Percentiles rank a stretch among this genome's conserved stretches.
These are phyloP conservation scores for Drechslerella dactyloides DNA, from an alignment of 2,329 filamentous ascomycete species.

Conservation along the genomic window DNA sequence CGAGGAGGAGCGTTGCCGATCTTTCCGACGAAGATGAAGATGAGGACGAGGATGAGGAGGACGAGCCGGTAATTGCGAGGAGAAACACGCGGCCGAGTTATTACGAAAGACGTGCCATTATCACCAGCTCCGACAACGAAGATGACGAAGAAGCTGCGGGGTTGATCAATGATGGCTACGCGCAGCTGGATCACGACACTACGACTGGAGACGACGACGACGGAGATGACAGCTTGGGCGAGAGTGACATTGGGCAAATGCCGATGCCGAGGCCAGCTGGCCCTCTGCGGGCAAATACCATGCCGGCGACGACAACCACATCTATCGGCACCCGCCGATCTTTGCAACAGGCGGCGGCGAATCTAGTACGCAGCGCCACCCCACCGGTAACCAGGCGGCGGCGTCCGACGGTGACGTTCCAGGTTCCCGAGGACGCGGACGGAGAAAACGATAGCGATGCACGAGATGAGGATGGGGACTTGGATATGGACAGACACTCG, in stretches of 20 bases:
- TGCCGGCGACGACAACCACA: constrained; percentile 18
- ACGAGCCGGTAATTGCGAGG: constrained; percentile 52
- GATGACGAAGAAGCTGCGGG: constrained; percentile 51
- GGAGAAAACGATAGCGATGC: constrained; percentile 48
- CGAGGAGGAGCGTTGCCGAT: constrained; percentile 34
- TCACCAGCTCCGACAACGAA: constrained; percentile 53
- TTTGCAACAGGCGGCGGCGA: constrained; percentile 14
- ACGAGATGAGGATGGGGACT: constrained; percentile 45
- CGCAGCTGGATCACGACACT: constrained; percentile 52
- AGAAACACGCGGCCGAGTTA: constrained; percentile 41
- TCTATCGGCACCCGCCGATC: constrained; percentile 9
- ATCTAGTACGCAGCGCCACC: constrained; percentile 24
- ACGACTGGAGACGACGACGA: constrained; percentile 54
- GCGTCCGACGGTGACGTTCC: constrained; percentile 46
- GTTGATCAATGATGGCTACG: constrained; percentile 50
- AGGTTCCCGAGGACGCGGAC: constrained; percentile 47
- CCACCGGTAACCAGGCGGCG: constrained; percentile 33
- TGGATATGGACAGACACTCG: constrained; percentile 51
- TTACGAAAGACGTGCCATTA: constrained; percentile 37
- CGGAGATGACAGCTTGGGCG: constrained; percentile 48
- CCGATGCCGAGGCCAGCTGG: constrained; percentile 33
- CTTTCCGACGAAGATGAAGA: constrained; percentile 51
- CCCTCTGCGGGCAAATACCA: constrained; percentile 36
- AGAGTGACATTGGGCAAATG: constrained; percentile 35
- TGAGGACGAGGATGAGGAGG: constrained; percentile 53